Evolutionary conservation across 2,329 filamentous ascomycete genomes (phyloP).

Genomic region (Talaromyces sp.): DNA sequence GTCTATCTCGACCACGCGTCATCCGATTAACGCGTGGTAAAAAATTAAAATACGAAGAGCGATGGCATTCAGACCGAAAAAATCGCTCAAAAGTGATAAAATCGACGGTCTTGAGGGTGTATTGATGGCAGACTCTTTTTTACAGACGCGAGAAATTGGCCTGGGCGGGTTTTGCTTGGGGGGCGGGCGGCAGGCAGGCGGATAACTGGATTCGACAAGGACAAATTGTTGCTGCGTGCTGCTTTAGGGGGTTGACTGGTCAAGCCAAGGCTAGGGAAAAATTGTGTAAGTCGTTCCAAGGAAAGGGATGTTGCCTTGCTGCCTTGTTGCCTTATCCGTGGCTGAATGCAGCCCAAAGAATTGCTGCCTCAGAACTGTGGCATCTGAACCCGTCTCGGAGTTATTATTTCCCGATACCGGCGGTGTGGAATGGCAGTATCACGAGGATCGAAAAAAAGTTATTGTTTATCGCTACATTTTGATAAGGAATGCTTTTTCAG

Average conservation of each 20-base stretch:
- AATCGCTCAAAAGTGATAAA: slow-evolving; percentile 46
- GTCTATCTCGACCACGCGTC: slow-evolving; percentile 47
- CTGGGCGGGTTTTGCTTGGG: slow-evolving; percentile 24
- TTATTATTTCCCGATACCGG: slow-evolving; percentile 10
- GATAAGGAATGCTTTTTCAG: neutral
- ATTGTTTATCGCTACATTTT: neutral
- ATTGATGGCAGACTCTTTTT: slow-evolving; percentile 33
- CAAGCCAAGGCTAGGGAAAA: neutral
- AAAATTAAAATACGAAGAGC: slow-evolving; percentile 35
- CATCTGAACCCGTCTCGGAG: neutral
- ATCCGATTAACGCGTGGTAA: slow-evolving; percentile 51
- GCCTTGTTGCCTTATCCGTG: slow-evolving; percentile 6
- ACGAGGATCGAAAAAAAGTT: slow-evolving; percentile 8
- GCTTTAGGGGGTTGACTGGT: slow-evolving; percentile 6
- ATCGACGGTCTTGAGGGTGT: slow-evolving; percentile 39
- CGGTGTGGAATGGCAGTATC: slow-evolving; percentile 15
- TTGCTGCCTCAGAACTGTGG: slow-evolving; percentile 9
- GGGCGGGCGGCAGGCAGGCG: slow-evolving; percentile 19
- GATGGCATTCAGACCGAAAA: slow-evolving; percentile 44
- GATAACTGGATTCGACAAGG: slow-evolving; percentile 23
- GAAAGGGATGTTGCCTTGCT: neutral
- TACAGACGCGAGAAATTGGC: slow-evolving; percentile 30
- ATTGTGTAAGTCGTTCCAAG: slow-evolving; percentile 2
- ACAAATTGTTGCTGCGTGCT: slow-evolving; percentile 21
- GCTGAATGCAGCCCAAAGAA: slow-evolving; percentile 2